Conservation (phyloP, 2,329 filamentous ascomycete species). For the Lecanicillium sp. region DNA sequence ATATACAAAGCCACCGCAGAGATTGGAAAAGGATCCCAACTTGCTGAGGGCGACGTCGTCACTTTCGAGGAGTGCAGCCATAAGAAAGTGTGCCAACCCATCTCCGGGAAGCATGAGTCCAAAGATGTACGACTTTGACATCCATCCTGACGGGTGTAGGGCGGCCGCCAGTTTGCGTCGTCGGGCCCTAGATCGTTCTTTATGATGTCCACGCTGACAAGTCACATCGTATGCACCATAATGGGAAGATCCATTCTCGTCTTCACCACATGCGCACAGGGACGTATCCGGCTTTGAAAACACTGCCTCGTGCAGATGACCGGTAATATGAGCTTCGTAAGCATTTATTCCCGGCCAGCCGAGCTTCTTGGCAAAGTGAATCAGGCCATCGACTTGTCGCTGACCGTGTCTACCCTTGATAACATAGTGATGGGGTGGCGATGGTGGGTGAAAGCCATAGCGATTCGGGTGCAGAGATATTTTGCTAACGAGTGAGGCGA, state of each 20-base stretch:
- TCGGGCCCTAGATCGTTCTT: conserved; percentile 28
- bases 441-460: conserved; percentile 25
- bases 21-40: conserved; percentile 52
- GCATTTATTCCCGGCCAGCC: conserved; percentile 55
- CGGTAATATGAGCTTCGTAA: conserved; percentile 39
- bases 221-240: conserved; percentile 35
- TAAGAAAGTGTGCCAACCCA: conserved; percentile 53
- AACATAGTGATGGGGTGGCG: conserved; percentile 31
- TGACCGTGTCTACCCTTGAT: conserved; percentile 48
- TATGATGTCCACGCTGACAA: conserved; percentile 20
- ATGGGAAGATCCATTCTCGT: conserved; percentile 32
- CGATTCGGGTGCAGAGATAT: conserved; percentile 37
- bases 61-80: conserved; percentile 58
- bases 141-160: conserved; percentile 54
- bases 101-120: conserved; percentile 60
- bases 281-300: conserved; percentile 21
- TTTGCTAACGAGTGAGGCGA: conserved; percentile 49
- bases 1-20: conserved; percentile 59
- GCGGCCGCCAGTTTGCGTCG: conserved; percentile 49
- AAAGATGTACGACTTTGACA: conserved; percentile 60
- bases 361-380: conserved; percentile 56
- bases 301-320: conserved; percentile 36
- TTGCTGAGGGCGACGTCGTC: conserved; percentile 51
- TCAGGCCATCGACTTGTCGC: conserved; percentile 53
- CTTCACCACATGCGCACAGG: conserved; percentile 6